Evolutionary conservation across 208 protist genomes (phyloP), one percentile per base, ranked within the genome.

Genomic region (Acanthamoeba lenticulata): DNA sequence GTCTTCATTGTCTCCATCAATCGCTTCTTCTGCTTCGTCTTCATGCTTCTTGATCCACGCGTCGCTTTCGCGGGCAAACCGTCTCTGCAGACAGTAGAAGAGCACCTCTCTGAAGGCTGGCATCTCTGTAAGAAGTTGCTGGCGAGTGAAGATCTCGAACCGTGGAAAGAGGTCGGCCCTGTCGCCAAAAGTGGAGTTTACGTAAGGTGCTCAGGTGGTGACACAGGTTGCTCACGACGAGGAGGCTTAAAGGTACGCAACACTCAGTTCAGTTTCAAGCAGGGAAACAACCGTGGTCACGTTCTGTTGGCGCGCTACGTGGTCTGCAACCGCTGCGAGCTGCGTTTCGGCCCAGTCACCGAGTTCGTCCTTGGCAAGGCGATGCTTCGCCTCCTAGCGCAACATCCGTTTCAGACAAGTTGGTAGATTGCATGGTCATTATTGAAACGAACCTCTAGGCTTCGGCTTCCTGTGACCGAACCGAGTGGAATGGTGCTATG

Each of bases 71-170:
- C 6, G 1, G 45, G 34, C 24, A 42, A 86, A 86, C 6, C 77
- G 4, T 7, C 44, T 47, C 13, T 27, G 38, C 44, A 86, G 19
- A 27, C 40, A 86, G 19, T 57, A 86, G 27, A 86, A 86, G 38
- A 86, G 77, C 2, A 32, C 40, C 11, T 86, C 77, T 38, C 77
- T 17, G 27, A 86, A 57, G 34, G 44, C 19, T 19, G 77, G 21
- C 45, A 32, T 13, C 29, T 57, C 44, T 17, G 77, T 86, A 42
- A 86, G 9, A 0, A 86, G 29, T 32, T 86, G 77, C n/a, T 57
- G 77, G 5, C 57, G 77, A 42, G 32, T 55, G n/a, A 86, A 86
- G 27, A 86, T n/a, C 44, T 86, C 77, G 44, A 86, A 86, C 9
- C 77, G 40, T 13, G 44, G n/a, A 27, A 86, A 86, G 9, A 86